These are phyloP conservation scores for Colletotrichum plurivorum DNA, from an alignment of 2,329 filamentous ascomycete species.

Conservation along the genomic window DNA sequence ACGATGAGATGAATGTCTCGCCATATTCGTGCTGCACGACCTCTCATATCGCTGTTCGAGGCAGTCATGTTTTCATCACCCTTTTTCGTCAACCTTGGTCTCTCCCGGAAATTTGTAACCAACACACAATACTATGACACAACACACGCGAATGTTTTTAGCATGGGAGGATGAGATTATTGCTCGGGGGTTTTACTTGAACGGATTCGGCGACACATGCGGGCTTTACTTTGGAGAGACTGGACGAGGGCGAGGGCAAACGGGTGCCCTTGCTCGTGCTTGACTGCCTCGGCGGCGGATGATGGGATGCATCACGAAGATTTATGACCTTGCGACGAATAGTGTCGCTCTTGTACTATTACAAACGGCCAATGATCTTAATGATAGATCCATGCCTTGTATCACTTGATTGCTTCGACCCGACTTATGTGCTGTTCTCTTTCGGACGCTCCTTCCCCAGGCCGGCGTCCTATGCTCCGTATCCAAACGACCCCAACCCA, in stretches of 20 bases:
- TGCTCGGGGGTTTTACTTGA: slow-evolving; percentile 13
- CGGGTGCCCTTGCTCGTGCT: slow-evolving; percentile 2
- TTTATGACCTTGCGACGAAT: slow-evolving; percentile 33
- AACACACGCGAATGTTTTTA: slow-evolving; percentile 8
- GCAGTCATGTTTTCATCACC: slow-evolving; percentile 25
- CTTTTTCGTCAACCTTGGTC: slow-evolving; percentile 1
- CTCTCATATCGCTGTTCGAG: slow-evolving; percentile 24
- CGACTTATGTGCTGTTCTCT: background rate
- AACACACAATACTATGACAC: slow-evolving; percentile 18
- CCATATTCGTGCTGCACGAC: slow-evolving; percentile 15
- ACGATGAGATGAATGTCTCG: background rate
- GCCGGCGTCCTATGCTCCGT: too few relatives aligned
- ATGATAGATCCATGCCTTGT: slow-evolving; percentile 36
- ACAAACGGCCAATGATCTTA: slow-evolving; percentile 34
- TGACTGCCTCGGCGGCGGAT: slow-evolving; percentile 29
- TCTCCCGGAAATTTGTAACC: slow-evolving; percentile 4
- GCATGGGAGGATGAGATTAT: slow-evolving; percentile 7
- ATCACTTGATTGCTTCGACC: background rate
- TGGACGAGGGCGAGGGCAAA: slow-evolving; percentile 8
- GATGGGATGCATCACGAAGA: slow-evolving; percentile 34
- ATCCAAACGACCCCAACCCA: too few relatives aligned
- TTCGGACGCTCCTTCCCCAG: background rate
- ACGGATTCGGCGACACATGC: slow-evolving; percentile 25
- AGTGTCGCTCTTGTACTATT: slow-evolving; percentile 36
- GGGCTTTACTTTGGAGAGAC: slow-evolving; percentile 28